Evolutionary conservation across 768 basidiomycete genomes (phyloP).

Genomic region (Boletus rex-veris): DNA sequence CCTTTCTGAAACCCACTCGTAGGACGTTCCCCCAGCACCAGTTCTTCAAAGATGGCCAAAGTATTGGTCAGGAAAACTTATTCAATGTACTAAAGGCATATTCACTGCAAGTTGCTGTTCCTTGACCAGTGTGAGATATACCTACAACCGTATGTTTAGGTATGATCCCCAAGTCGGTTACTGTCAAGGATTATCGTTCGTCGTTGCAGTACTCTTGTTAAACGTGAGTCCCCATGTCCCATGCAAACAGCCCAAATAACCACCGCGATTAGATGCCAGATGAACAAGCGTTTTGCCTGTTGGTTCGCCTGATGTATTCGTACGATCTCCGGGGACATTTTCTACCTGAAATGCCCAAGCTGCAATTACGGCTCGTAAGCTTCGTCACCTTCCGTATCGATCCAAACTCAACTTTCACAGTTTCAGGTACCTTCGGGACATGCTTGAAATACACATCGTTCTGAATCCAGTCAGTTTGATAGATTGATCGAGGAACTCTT

Average conservation of each 20-base stretch:
- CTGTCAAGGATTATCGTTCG: slow-evolving; percentile 95
- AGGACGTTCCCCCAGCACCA: slow-evolving; percentile 97
- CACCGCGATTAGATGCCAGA: slow-evolving; percentile 85
- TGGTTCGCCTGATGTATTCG: slow-evolving; percentile 93
- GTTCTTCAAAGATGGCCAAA: slow-evolving; percentile 92
- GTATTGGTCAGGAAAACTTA: slow-evolving; percentile 94
- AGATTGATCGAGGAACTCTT: slow-evolving; percentile 89
- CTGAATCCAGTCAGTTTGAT: slow-evolving; percentile 66
- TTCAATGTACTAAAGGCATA: slow-evolving; percentile 99
- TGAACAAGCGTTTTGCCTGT: slow-evolving; percentile 95
- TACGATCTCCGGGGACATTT: slow-evolving; percentile 97
- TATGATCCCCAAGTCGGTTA: slow-evolving; percentile 95
- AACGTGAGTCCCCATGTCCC: slow-evolving; percentile 56
- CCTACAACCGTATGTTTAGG: slow-evolving; percentile 35
- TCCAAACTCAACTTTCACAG: slow-evolving; percentile 30
- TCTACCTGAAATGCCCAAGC: slow-evolving; percentile 97
- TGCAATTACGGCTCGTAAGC: slow-evolving; percentile 85
- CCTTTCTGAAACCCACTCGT: slow-evolving; percentile 10
- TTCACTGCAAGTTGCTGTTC: slow-evolving; percentile 60
- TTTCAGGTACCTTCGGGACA: slow-evolving; percentile 50
- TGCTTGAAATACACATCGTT: slow-evolving; percentile 1
- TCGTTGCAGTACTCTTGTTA: slow-evolving; percentile 88
- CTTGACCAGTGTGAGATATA: not conserved
- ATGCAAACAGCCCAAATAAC: not conserved
- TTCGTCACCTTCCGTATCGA: not conserved